Evolutionary conservation across 2,329 filamentous ascomycete species (phyloP), one percentile per base, ranked within the genome.

Genomic region (Lasiodiplodia gonubiensis): DNA sequence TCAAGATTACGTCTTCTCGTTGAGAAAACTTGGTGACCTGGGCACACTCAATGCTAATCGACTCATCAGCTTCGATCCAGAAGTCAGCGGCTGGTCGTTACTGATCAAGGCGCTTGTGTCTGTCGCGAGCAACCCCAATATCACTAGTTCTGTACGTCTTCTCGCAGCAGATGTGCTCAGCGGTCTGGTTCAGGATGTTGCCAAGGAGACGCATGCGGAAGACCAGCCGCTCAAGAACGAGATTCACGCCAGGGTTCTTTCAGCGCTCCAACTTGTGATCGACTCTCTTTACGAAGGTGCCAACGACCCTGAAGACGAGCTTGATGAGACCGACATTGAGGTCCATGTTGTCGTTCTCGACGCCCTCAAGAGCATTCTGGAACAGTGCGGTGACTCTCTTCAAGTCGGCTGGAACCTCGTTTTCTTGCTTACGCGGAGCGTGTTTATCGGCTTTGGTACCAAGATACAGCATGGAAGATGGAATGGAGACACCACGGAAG

Each of bases 361-460:
- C 70, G 90, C 91, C 0, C 82, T 97, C 7, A 93, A 93, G 76
- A 89, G 85, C 66, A 88, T 97, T 23, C 84, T 99, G 2, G 94
- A 98, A 74, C 90, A 93, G 70, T 94, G 91, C 72, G 95, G 94
- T 10, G 94, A 99, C 75, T 89, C 88, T 0, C 85, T 98, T 6
- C 83, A 91, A 16, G 89, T 88, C 70, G 94, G 93, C 4, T 99
- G 95, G 95, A 87, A 91, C 57, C 86, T 92, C 59, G 89, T 93
- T 0, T 95, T 99, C 71, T 89, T 92, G 53, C 90, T 97, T 69
- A 91, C 98, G 70, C 88, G 89, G 70, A 94, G 89, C 73, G 91
- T 94, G 2, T 97, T 97, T 72, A 77, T 46, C 8, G 49, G 33
- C 16, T 61, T 25, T 21, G 54, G 23, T 11, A 18, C 49, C 7